A percentile compares a stretch with the other conserved stretches of the same genome.
Evolutionary conservation across 805 yeast genomes (phyloP).

Genomic region (Ogataea ramenticola): DNA sequence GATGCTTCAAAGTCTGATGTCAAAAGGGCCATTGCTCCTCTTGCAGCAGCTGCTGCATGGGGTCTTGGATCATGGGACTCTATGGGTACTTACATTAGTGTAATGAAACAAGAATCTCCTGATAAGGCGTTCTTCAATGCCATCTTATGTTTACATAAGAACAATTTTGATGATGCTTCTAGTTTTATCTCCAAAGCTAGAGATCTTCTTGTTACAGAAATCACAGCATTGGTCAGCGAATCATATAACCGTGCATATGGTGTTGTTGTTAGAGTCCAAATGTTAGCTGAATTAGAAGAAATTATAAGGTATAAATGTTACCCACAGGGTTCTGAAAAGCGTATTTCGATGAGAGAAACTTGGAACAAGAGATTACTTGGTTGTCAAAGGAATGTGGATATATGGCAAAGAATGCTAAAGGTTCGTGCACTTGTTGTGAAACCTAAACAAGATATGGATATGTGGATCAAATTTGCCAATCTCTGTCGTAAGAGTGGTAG

Average conservation of each 20-base stretch:
- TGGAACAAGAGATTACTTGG: conserved; percentile 93
- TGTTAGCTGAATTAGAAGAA: conserved; percentile 95
- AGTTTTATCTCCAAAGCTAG: conserved; percentile 77
- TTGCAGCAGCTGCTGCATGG: conserved; percentile 99
- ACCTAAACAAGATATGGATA: conserved; percentile 94
- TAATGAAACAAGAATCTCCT: conserved; percentile 88
- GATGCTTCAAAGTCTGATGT: conserved; percentile 60
- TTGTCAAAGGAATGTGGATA: conserved; percentile 94
- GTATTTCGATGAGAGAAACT: conserved; percentile 74
- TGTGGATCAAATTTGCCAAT: conserved; percentile 98
- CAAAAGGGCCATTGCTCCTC: conserved; percentile 81
- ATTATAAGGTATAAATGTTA: conserved; percentile 81
- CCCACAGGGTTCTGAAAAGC: conserved; percentile 76
- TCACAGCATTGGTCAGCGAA: conserved; percentile 90
- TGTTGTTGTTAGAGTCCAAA: conserved; percentile 93
- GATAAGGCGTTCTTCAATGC: conserved; percentile 95
- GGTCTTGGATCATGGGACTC: conserved; percentile 95
- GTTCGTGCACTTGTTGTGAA: conserved; percentile 88
- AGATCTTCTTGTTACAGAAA: conserved; percentile 84
- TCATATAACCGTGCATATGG: conserved; percentile 95
- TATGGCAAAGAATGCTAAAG: conserved; percentile 95
- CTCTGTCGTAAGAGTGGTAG: conserved; percentile 92
- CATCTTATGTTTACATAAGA: conserved; percentile 75
- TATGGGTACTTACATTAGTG: conserved; percentile 85
- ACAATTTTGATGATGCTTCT: conserved; percentile 76